These are phyloP conservation scores for Candida ovalis DNA, from an alignment of 805 yeast genomes.

Conservation along the genomic window DNA sequence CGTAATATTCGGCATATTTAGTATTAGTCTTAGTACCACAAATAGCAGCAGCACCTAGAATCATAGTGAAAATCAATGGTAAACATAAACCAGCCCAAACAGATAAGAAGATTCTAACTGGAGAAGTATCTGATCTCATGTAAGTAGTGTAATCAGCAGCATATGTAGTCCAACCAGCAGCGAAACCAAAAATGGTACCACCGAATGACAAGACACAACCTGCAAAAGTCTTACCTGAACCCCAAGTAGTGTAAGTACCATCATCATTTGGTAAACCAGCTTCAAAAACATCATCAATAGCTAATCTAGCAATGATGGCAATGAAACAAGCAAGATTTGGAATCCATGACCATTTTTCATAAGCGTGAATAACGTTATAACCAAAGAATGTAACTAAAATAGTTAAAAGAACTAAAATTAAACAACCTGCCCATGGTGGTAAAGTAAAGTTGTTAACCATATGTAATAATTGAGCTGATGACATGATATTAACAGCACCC, in stretches of 20 bases:
- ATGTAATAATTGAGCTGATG: slow-evolving; percentile 79
- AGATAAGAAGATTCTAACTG: slow-evolving; percentile 56
- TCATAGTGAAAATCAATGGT: slow-evolving; percentile 71
- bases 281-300: slow-evolving; percentile 60
- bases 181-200: slow-evolving; percentile 79
- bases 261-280: slow-evolving; percentile 38
- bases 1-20: slow-evolving; percentile 49
- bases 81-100: slow-evolving; percentile 59
- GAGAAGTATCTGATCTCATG: slow-evolving; percentile 64
- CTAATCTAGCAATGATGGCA: slow-evolving; percentile 74
- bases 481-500: slow-evolving; percentile 91
- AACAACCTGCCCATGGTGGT: slow-evolving; percentile 91
- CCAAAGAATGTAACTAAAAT: slow-evolving; percentile 79
- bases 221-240: slow-evolving; percentile 63
- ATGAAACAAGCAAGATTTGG: slow-evolving; percentile 73
- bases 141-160: slow-evolving; percentile 92
- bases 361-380: slow-evolving; percentile 72
- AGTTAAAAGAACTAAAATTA: slow-evolving; percentile 65
- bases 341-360: slow-evolving; percentile 86
- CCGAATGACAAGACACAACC: slow-evolving; percentile 79
- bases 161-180: slow-evolving; percentile 92
- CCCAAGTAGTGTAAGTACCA: slow-evolving; percentile 31
- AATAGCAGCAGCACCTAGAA: slow-evolving; percentile 83
- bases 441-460: slow-evolving; percentile 61
- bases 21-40: slow-evolving; percentile 53